phyloP scores from a whole-genome alignment of 345 rosid species.

The Eucalyptus fibrosa region DNA sequence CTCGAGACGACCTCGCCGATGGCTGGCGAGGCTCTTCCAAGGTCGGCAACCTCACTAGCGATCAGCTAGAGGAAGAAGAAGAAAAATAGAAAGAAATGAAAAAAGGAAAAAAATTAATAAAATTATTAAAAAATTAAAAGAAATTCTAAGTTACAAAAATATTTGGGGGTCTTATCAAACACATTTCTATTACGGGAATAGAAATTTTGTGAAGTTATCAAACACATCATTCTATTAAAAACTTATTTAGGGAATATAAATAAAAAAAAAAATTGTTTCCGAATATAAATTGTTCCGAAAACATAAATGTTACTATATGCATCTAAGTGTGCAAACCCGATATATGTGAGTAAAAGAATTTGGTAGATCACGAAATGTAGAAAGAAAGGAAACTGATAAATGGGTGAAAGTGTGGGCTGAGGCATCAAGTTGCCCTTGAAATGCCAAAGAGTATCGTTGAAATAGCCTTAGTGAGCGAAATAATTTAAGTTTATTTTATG shows the following conservation, averaged over 20 bases:
- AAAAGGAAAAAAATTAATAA: accelerated
- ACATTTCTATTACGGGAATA: no score
- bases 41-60: accelerated
- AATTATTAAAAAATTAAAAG: no score
- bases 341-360: background rate
- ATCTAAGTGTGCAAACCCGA: background rate
- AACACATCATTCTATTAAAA: accelerated
- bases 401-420: background rate
- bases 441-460: background rate
- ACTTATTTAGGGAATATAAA: no score
- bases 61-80: accelerated
- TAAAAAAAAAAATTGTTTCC: no score
- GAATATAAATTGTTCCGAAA: no score
- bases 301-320: no score
- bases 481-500: background rate
- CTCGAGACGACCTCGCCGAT: accelerated
- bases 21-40: no score
- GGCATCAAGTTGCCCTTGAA: background rate
- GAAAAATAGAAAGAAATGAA: no score
- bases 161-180: no score
- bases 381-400: background rate
- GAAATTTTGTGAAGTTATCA: no score
- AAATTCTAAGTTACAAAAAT: no score
- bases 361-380: background rate
- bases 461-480: background rate